These are phyloP conservation scores for Acanthamoeba culbertsoni DNA, from an alignment of 208 protist species.

Conservation along the genomic window DNA sequence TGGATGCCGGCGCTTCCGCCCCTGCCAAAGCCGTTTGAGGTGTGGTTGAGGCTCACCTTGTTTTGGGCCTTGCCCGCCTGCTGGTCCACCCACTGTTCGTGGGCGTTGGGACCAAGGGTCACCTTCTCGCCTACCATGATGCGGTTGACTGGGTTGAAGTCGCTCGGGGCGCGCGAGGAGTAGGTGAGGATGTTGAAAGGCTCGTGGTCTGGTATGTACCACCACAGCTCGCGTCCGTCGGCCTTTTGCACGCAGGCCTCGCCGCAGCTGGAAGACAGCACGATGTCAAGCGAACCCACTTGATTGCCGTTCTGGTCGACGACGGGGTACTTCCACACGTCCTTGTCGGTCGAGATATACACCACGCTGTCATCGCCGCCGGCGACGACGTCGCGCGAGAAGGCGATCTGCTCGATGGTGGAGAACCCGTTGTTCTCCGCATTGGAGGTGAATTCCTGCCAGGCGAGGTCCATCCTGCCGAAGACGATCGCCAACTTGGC, in stretches of 20 bases:
- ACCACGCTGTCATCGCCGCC: not conserved
- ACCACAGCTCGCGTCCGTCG: not conserved
- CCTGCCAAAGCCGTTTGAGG: not conserved
- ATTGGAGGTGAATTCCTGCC: not conserved
- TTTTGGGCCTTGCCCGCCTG: not conserved
- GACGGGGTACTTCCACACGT: not conserved
- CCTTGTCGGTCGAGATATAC: not conserved
- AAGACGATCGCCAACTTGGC: not conserved
- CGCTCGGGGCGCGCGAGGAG: not conserved
- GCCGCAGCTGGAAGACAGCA: not conserved
- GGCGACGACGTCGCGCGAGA: not conserved
- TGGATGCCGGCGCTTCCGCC: not conserved
- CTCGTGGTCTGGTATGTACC: conserved; percentile 8
- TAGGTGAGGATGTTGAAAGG: not conserved
- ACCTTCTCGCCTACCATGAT: not conserved
- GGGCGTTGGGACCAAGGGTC: not conserved
- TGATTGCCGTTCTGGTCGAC: not conserved
- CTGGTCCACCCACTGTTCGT: not conserved
- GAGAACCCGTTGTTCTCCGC: not conserved
- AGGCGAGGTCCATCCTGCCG: not conserved
- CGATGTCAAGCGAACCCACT: not conserved
- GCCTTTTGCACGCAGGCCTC: not conserved
- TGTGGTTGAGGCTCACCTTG: not conserved
- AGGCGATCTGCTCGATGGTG: not conserved
- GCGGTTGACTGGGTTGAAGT: not conserved